phyloP scores from a whole-genome alignment of 441 rosid genomes.

The Dalechampia spathulata region DNA sequence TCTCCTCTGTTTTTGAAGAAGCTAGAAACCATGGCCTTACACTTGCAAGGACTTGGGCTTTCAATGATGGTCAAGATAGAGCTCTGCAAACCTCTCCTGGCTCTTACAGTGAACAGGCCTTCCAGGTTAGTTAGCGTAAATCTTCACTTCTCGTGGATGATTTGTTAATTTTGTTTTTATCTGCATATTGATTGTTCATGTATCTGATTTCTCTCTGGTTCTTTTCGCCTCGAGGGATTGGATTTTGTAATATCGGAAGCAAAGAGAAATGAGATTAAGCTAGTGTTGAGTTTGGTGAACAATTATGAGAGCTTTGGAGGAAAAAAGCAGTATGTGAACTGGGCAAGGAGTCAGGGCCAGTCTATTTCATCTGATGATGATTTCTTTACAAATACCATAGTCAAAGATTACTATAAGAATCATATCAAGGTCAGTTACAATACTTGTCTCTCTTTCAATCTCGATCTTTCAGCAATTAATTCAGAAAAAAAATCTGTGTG shows the following conservation, averaged over 20 bases:
- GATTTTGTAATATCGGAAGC: constrained; percentile 75
- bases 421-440: constrained; percentile 43
- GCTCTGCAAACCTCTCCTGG: constrained; percentile 60
- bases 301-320: constrained; percentile 61
- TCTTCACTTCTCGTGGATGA: background rate
- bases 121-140: constrained; percentile 49
- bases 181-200: too few relatives aligned
- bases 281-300: constrained; percentile 53
- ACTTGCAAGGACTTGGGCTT: constrained; percentile 65
- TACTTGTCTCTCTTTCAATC: too few relatives aligned
- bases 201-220: too few relatives aligned
- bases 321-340: constrained; percentile 53
- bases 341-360: constrained; percentile 64
- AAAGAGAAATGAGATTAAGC: constrained; percentile 43
- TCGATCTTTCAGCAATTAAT: too few relatives aligned
- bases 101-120: constrained; percentile 44
- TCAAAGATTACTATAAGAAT: constrained; percentile 51
- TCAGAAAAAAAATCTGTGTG: too few relatives aligned
- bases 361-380: constrained; percentile 48
- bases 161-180: too few relatives aligned
- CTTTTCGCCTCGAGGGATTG: too few relatives aligned
- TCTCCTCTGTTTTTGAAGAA: constrained; percentile 39
- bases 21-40: constrained; percentile 47
- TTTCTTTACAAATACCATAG: constrained; percentile 44
- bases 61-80: constrained; percentile 54